These are phyloP conservation scores for Metschnikowia aberdeeniae DNA, from an alignment of 805 yeast genomes.

Conservation along the genomic window DNA sequence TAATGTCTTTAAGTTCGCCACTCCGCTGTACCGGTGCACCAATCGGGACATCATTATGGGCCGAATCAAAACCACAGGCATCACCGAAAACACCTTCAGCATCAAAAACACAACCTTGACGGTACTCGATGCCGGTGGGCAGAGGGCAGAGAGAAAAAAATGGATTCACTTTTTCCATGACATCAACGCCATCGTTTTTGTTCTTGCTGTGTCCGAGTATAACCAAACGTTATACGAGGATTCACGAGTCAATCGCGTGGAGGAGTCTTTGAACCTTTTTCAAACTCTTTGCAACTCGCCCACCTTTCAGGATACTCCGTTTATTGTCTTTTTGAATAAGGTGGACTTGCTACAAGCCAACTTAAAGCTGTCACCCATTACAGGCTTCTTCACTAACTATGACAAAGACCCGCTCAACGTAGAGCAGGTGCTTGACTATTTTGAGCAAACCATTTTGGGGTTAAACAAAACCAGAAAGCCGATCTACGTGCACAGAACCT, in stretches of 20 bases:
- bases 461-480: slow-evolving; percentile 66
- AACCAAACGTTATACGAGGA: slow-evolving; percentile 92
- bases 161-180: slow-evolving; percentile 96
- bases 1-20: slow-evolving; percentile 60
- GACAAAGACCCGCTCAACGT: slow-evolving; percentile 57
- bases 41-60: slow-evolving; percentile 87
- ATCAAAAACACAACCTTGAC: slow-evolving; percentile 62
- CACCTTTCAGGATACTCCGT: slow-evolving; percentile 84
- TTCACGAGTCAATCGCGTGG: slow-evolving; percentile 82
- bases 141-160: slow-evolving; percentile 82
- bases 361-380: slow-evolving; percentile 60
- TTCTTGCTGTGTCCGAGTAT: slow-evolving; percentile 85
- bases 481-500: slow-evolving; percentile 87
- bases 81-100: slow-evolving; percentile 77
- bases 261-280: slow-evolving; percentile 81
- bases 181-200: slow-evolving; percentile 83
- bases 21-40: slow-evolving; percentile 61
- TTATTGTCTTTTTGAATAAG: slow-evolving; percentile 85
- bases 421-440: slow-evolving; percentile 64
- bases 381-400: slow-evolving; percentile 74
- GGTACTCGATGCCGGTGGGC: slow-evolving; percentile 96
- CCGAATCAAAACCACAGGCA: slow-evolving; percentile 92
- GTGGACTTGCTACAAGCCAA: slow-evolving; percentile 77
- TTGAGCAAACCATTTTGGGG: slow-evolving; percentile 62
- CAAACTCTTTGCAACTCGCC: slow-evolving; percentile 77